Conservation (phyloP, 495 filamentous ascomycete species). For the Sphaerosporella brunnea region DNA sequence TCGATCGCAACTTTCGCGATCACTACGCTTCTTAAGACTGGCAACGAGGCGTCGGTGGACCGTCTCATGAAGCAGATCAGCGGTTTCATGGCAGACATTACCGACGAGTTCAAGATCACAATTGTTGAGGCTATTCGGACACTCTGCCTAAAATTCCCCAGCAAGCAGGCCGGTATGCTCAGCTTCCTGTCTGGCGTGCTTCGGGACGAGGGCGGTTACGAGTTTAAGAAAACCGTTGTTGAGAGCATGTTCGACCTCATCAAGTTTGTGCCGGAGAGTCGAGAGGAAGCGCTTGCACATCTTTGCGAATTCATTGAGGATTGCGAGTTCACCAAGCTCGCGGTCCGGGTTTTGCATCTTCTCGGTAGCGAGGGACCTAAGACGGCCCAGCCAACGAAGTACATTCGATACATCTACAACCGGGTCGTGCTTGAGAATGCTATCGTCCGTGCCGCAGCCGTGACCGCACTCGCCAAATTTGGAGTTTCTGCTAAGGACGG, state of each 20-base stretch:
- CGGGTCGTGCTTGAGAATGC: conserved; percentile 94
- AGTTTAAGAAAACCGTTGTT: conserved; percentile 93
- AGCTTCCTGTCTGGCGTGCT: conserved; percentile 87
- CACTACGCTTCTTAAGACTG: conserved; percentile 91
- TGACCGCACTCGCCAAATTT: conserved; percentile 91
- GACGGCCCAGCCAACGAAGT: conserved; percentile 91
- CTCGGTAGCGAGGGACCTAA: conserved; percentile 88
- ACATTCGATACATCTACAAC: conserved; percentile 99
- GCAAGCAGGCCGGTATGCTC: conserved; percentile 96
- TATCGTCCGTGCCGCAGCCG: conserved; percentile 84
- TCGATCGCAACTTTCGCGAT: conserved; percentile 98
- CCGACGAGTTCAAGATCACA: conserved; percentile 98
- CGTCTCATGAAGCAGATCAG: conserved; percentile 97
- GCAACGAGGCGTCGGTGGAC: conserved; percentile 92
- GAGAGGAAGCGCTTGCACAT: conserved; percentile 91
- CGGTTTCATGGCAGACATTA: conserved; percentile 93
- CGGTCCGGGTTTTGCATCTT: conserved; percentile 83
- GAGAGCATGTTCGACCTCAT: conserved; percentile 99
- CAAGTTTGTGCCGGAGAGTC: conserved; percentile 94
- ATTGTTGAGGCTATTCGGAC: conserved; percentile 97
- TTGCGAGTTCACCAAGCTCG: conserved; percentile 97
- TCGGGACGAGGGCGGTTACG: conserved; percentile 91
- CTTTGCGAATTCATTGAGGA: conserved; percentile 99
- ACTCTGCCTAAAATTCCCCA: conserved; percentile 90
- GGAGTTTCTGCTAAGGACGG: conserved; percentile 85